phyloP scores from a whole-genome alignment of 805 yeast genomes.

The Yamadazyma sp. region DNA sequence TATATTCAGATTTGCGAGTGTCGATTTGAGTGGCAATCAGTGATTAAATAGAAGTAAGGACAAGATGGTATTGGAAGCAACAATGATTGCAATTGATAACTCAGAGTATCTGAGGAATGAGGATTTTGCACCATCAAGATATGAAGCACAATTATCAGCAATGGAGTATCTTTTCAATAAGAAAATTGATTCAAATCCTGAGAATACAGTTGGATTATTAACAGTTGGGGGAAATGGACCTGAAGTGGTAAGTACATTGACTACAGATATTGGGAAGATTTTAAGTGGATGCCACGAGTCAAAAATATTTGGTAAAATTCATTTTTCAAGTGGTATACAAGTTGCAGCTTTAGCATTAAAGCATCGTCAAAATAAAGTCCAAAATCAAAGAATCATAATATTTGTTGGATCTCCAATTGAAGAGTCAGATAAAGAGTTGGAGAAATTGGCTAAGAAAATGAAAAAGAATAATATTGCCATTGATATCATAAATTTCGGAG shows the following conservation, averaged over 20 bases:
- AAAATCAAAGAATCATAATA: constrained; percentile 82
- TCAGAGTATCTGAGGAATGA: constrained; percentile 96
- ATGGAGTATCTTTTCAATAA: constrained; percentile 83
- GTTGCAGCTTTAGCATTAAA: constrained; percentile 89
- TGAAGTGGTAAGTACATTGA: constrained; percentile 82
- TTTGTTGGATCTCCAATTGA: constrained; percentile 86
- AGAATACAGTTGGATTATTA: constrained; percentile 87
- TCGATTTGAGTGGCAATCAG: neutral
- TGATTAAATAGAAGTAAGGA: neutral
- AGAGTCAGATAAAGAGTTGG: constrained; percentile 68
- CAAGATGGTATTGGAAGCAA: constrained; percentile 90
- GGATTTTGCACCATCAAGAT: constrained; percentile 83
- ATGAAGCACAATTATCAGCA: constrained; percentile 88
- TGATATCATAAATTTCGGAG: constrained; percentile 91
- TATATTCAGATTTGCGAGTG: too few species aligned
- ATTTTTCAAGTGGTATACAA: constrained; percentile 81
- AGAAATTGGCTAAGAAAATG: constrained; percentile 83
- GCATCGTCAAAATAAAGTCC: constrained; percentile 93
- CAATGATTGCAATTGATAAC: constrained; percentile 92
- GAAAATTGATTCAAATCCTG: constrained; percentile 87
- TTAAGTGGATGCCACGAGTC: constrained; percentile 81
- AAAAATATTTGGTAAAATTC: constrained; percentile 61
- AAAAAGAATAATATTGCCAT: constrained; percentile 90
- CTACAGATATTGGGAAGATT: constrained; percentile 82
- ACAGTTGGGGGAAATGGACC: constrained; percentile 85